Conservation (phyloP, 805 yeast genomes). For the Ogataea minuta region DNA sequence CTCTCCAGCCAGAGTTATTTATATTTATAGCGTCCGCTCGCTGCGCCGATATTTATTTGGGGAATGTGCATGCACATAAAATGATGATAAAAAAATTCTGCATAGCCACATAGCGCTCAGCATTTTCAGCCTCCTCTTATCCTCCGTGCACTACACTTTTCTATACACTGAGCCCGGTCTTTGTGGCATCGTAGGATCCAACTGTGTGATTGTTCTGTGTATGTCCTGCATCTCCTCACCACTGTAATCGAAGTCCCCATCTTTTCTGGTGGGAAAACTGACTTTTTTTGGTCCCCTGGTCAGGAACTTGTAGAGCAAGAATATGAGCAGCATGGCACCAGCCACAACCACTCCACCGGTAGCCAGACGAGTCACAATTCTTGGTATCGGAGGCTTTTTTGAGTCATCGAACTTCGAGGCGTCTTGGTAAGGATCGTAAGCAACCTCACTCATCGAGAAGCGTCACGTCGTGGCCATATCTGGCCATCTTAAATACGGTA, state of each 20-base stretch:
- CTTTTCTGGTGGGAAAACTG: not conserved
- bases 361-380: slow-evolving; percentile 5
- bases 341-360: slow-evolving; percentile 8
- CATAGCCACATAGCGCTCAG: slow-evolving; percentile 7
- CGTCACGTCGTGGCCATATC: too few relatives aligned
- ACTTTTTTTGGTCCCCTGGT: slow-evolving; percentile 3
- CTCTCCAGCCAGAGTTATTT: slow-evolving; percentile 1
- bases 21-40: slow-evolving; percentile 6
- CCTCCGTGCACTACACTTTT: slow-evolving; percentile 2
- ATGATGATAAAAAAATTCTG: slow-evolving; percentile 11
- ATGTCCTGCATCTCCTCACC: slow-evolving; percentile 10
- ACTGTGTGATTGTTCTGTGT: slow-evolving; percentile 5
- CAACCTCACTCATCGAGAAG: slow-evolving; percentile 8
- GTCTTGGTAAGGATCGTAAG: slow-evolving; percentile 3
- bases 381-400: slow-evolving; percentile 5
- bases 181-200: slow-evolving; percentile 14
- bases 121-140: slow-evolving; percentile 4
- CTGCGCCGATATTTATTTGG: slow-evolving; percentile 13
- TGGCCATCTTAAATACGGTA: not conserved
- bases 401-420: not conserved
- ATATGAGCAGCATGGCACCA: slow-evolving; percentile 9
- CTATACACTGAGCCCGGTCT: slow-evolving; percentile 2
- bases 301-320: slow-evolving; percentile 9
- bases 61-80: slow-evolving; percentile 11
- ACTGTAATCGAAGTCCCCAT: slow-evolving; percentile 7